Conservation (phyloP, 2,329 filamentous ascomycete species). For the Neoascochyta sp. region DNA sequence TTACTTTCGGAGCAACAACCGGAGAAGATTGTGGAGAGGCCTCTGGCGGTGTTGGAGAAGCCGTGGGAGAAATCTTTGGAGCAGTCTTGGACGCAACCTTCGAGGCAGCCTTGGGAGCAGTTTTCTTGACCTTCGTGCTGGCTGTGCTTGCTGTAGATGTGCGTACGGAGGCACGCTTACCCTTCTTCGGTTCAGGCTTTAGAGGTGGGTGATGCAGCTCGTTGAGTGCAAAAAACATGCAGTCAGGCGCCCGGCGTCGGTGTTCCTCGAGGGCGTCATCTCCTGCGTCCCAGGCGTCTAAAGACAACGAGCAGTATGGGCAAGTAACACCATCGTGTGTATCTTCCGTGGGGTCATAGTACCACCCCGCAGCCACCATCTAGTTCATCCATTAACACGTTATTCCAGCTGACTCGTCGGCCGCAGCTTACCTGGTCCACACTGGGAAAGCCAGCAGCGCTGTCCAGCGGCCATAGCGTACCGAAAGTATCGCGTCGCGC, state of each 20-base stretch:
- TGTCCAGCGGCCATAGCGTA: conserved; percentile 83
- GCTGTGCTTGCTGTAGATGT: conserved; percentile 19
- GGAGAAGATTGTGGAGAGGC: too few relatives aligned
- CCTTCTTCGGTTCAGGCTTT: conserved; percentile 21
- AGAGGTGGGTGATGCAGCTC: conserved; percentile 49
- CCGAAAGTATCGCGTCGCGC: conserved; percentile 81
- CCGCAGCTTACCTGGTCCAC: conserved; percentile 62
- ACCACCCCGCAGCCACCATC: conserved; percentile 91
- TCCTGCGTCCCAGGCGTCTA: conserved; percentile 91
- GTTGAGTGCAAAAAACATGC: conserved; percentile 73
- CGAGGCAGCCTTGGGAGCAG: conserved; percentile 3
- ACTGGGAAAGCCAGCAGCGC: conserved; percentile 22
- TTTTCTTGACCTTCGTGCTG: conserved; percentile 6
- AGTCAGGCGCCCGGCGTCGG: conserved; percentile 70
- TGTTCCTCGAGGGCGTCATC: conserved; percentile 94
- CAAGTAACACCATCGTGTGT: conserved; percentile 89
- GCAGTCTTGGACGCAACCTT: not conserved
- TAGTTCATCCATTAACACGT: conserved; percentile 76
- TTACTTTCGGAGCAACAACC: too few relatives aligned
- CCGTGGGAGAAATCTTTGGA: too few relatives aligned
- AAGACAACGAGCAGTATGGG: conserved; percentile 79
- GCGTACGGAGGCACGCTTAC: conserved; percentile 24
- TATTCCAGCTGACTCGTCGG: conserved; percentile 55
- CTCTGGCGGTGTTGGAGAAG: too few relatives aligned
- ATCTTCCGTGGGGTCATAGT: conserved; percentile 78